These are phyloP conservation scores for Pseudopyrenochaeta lycopersici DNA, from an alignment of 2,329 filamentous ascomycete species.

Conservation along the genomic window DNA sequence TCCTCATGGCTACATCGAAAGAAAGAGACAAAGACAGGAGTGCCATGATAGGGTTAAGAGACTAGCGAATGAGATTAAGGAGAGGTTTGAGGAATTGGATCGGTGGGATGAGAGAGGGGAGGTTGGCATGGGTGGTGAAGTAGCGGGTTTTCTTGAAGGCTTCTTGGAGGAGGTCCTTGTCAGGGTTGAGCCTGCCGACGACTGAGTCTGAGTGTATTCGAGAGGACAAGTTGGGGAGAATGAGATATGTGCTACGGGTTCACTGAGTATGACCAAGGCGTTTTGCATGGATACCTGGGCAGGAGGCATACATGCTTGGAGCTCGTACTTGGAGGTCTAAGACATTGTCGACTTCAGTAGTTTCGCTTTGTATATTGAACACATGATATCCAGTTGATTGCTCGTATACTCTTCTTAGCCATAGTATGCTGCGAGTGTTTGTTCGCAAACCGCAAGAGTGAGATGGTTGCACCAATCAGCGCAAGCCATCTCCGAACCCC, in stretches of 20 bases:
- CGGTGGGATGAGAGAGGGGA: slow-evolving; percentile 84
- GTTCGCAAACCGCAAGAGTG: too few relatives aligned
- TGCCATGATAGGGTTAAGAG: slow-evolving; percentile 84
- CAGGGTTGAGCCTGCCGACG: slow-evolving; percentile 86
- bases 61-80: slow-evolving; percentile 82
- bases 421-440: too few relatives aligned
- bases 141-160: slow-evolving; percentile 88
- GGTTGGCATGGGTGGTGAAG: slow-evolving; percentile 92
- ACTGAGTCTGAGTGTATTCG: slow-evolving; percentile 47
- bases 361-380: too few relatives aligned
- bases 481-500: slow-evolving; percentile 14
- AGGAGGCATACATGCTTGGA: too few relatives aligned
- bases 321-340: too few relatives aligned
- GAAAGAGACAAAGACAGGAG: slow-evolving; percentile 56
- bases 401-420: too few relatives aligned
- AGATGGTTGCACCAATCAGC: slow-evolving; percentile 13
- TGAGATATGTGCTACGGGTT: not conserved
- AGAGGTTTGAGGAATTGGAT: slow-evolving; percentile 90
- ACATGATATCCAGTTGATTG: too few relatives aligned
- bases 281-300: too few relatives aligned
- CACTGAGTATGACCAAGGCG: not conserved
- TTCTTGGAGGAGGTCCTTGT: slow-evolving; percentile 94
- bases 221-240: not conserved
- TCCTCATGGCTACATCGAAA: slow-evolving; percentile 60
- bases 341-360: too few relatives aligned